Evolutionary conservation across 75 land plant genomes (phyloP), one percentile per base, ranked within the genome.

Genomic region (Azolla pinnata): DNA sequence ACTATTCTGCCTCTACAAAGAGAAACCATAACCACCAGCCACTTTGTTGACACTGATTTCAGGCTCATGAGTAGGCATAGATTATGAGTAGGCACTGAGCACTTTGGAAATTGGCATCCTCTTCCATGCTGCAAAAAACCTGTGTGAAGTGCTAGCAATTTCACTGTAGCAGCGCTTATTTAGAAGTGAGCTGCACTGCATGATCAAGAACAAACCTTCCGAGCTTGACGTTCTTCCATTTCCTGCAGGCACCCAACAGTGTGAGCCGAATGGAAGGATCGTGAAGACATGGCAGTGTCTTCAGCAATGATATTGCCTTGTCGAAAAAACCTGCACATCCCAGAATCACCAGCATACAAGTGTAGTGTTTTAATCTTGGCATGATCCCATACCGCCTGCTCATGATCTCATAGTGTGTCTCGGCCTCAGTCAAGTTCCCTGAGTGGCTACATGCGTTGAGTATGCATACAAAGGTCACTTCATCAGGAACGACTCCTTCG

Each of bases 401-500:
- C 42, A 38, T 38, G 7, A 38, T 14, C 14, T 38, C 14, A 38
- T 8, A 38, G 42, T 14, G 14, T 14, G 14, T 7, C 27, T 40
- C 24, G 12, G 72, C 80, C 4, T 27, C 40, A n/a, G 63, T 26
- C 0, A 78, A 52, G 30, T 63, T 34, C 1, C 80, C 76, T 1
- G 68, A 59, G 44, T 78, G 72, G 18, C 60, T 56, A 47, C 83
- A 80, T 30, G 83, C 75, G 28, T 49, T 52, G 12, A 80, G 79
- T 17, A 64, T 68, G 9, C 47, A 44, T 14, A 75, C 20, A 8
- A 75, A 33, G 3, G 71, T 71, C 47, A 67, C 72, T 26, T 42
- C 50, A 60, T 80, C 83, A 20, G 79, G 51, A 25, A 30, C 38
- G 17, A 65, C 8, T 14, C 71, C 72, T 61, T 61, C 72, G 26